A percentile compares a stretch with the other conserved stretches of the same genome.
phyloP scores from a whole-genome alignment of 1,284 basidiomycete genomes.

The Malassezia globosa region DNA sequence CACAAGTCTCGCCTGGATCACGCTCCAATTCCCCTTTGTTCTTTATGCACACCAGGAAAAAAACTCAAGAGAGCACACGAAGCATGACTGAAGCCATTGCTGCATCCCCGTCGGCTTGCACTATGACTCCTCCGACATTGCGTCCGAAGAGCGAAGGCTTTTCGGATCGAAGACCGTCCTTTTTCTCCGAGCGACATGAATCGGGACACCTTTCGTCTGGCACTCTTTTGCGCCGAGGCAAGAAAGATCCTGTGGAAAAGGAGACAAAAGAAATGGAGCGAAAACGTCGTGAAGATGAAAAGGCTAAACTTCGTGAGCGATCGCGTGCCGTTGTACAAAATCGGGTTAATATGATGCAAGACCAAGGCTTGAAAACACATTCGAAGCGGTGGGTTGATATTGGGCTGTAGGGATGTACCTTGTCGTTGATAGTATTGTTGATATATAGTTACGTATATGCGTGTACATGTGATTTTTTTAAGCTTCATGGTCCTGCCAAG shows the following conservation, averaged over 20 bases:
- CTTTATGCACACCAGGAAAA: too few species aligned
- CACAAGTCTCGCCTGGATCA: background rate
- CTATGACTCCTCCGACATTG: too few species aligned
- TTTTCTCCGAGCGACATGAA: too few species aligned
- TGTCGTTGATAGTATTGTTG: too few species aligned
- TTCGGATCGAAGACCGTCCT: too few species aligned
- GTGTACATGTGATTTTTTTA: too few species aligned
- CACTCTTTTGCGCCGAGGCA: too few species aligned
- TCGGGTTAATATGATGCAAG: constrained; percentile 49
- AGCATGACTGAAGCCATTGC: background rate
- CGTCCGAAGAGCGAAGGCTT: too few species aligned
- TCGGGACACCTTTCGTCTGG: too few species aligned
- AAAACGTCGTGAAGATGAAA: constrained; percentile 66
- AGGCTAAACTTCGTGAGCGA: constrained; percentile 62
- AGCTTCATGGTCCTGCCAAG: too few species aligned
- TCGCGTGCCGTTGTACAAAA: constrained; percentile 91
- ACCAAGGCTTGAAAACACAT: background rate
- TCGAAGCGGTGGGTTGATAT: background rate
- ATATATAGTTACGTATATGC: too few species aligned
- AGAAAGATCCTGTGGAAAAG: background rate
- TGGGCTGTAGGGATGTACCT: too few species aligned
- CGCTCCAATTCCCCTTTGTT: background rate
- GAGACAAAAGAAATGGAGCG: constrained; percentile 67
- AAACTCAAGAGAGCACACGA: background rate
- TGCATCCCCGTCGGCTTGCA: background rate